Evolutionary conservation across 2,329 filamentous ascomycete genomes (phyloP).

Genomic region (Xylogone sp.): DNA sequence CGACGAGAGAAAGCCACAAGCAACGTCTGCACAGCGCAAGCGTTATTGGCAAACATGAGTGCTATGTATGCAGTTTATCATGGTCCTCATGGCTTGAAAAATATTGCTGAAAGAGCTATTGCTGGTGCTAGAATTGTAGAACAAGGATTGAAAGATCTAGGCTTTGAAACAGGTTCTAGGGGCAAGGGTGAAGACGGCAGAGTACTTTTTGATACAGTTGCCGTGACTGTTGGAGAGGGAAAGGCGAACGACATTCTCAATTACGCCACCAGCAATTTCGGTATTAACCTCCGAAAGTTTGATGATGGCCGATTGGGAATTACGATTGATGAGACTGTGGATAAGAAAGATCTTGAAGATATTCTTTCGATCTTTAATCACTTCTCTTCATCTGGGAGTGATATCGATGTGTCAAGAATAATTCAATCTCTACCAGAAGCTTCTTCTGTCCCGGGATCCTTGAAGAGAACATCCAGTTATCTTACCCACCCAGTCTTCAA

Average conservation of each 20-base stretch:
- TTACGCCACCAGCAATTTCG: constrained; percentile 42
- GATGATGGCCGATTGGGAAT: constrained; percentile 62
- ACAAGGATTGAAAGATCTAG: constrained; percentile 56
- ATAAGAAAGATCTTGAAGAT: constrained; percentile 50
- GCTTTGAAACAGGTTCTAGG: constrained; percentile 58
- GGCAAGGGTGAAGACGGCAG: constrained; percentile 52
- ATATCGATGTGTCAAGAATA: constrained; percentile 33
- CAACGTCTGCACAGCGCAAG: constrained; percentile 96
- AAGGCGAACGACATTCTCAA: constrained; percentile 49
- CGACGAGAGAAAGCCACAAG: constrained; percentile 94
- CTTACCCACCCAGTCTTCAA: constrained; percentile 94
- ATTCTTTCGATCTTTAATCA: constrained; percentile 53
- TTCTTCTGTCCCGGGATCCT: constrained; percentile 46
- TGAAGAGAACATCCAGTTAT: constrained; percentile 71
- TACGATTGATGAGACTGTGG: constrained; percentile 74
- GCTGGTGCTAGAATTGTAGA: constrained; percentile 68
- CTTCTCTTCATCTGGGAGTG: constrained; percentile 15
- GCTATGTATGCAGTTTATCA: constrained; percentile 95
- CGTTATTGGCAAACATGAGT: constrained; percentile 90
- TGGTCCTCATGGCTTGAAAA: constrained; percentile 76
- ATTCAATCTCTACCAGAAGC: constrained; percentile 38
- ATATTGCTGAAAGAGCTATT: constrained; percentile 76
- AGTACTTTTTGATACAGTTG: constrained; percentile 76
- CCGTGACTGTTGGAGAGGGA: constrained; percentile 53
- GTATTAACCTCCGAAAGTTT: constrained; percentile 61